Conservation (phyloP, 306 rosid genomes). For the Astragalus glycyphyllos region DNA sequence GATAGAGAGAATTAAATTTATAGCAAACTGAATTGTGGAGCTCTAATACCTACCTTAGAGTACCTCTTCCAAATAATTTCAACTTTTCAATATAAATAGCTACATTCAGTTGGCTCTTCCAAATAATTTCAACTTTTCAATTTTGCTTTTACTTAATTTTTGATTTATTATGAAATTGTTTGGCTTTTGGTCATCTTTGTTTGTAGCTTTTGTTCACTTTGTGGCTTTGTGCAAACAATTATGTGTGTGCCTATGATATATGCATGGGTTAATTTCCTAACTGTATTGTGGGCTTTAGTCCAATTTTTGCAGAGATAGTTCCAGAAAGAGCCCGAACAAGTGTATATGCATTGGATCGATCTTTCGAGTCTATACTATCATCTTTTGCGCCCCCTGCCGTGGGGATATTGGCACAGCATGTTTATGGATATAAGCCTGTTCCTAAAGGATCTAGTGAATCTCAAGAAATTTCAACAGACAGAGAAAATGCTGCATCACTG, state of each 20-base stretch:
- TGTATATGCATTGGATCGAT: slow-evolving; percentile 89
- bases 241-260: slow-evolving; percentile 4
- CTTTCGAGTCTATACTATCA: slow-evolving; percentile 83
- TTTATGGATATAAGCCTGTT: slow-evolving; percentile 83
- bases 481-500: slow-evolving; percentile 82
- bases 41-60: neutral
- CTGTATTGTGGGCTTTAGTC: slow-evolving; percentile 58
- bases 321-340: slow-evolving; percentile 88
- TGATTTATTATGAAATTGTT: slow-evolving; percentile 3
- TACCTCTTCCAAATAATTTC: slow-evolving; percentile 3
- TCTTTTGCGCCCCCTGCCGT: slow-evolving; percentile 92
- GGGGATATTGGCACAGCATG: slow-evolving; percentile 84
- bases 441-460: slow-evolving; percentile 56
- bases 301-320: slow-evolving; percentile 97
- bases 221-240: slow-evolving; percentile 21
- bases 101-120: neutral
- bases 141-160: neutral
- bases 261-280: slow-evolving; percentile 33
- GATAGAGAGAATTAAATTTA: neutral
- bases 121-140: neutral
- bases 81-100: neutral
- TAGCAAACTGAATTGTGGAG: slow-evolving; percentile 13
- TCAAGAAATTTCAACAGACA: slow-evolving; percentile 68
- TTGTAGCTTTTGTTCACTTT: neutral
- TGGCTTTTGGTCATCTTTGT: slow-evolving; percentile 2